Evolutionary conservation across 441 rosid species (phyloP).

Genomic region (Erodium trifolium): DNA sequence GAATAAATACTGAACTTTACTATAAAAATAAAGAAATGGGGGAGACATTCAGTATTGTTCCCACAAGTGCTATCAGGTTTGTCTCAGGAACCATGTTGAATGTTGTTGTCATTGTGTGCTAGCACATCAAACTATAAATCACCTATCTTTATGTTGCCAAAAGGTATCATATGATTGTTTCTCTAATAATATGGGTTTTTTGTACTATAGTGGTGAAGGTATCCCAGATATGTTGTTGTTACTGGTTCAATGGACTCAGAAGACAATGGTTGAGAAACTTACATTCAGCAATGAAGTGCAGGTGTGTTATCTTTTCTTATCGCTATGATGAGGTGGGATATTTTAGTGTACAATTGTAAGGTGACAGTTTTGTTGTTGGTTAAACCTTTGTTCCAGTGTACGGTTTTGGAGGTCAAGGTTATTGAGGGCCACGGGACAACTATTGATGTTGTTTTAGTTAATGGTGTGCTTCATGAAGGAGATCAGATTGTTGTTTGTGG

Average conservation of each 20-base stretch:
- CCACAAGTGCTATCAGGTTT: slow-evolving; percentile 88
- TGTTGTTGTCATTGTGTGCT: neutral
- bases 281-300: slow-evolving; percentile 77
- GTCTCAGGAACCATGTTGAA: slow-evolving; percentile 11
- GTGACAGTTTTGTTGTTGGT: slow-evolving; percentile 22
- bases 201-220: slow-evolving; percentile 74
- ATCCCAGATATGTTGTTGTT: slow-evolving; percentile 75
- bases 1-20: slow-evolving; percentile 86
- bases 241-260: slow-evolving; percentile 90
- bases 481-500: slow-evolving; percentile 97
- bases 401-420: slow-evolving; percentile 92
- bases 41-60: slow-evolving; percentile 77
- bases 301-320: slow-evolving; percentile 31
- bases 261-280: slow-evolving; percentile 89
- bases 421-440: slow-evolving; percentile 94
- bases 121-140: neutral
- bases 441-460: slow-evolving; percentile 85
- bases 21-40: slow-evolving; percentile 84
- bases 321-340: slow-evolving; percentile 7
- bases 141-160: neutral
- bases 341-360: slow-evolving; percentile 12
- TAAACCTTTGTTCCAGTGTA: slow-evolving; percentile 52
- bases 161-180: slow-evolving; percentile 4
- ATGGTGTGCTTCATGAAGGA: slow-evolving; percentile 90
- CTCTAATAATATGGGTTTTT: slow-evolving; percentile 9